Evolutionary conservation across 192 early-diverging fungal genomes (phyloP).

Genomic region (Coemansia sp.): DNA sequence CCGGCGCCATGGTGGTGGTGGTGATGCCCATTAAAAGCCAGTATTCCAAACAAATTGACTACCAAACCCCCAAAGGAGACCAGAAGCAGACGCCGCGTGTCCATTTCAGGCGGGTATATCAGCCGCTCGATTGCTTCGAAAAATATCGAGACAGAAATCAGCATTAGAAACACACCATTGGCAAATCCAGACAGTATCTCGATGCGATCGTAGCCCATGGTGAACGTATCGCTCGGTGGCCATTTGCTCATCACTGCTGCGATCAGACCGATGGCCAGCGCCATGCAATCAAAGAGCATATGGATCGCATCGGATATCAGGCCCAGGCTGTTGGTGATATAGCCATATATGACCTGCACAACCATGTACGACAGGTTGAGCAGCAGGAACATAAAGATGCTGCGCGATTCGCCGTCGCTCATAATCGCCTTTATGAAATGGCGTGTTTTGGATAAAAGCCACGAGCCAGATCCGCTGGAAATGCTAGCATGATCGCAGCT

Average conservation of each 20-base stretch:
- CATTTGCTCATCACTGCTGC: slow-evolving; percentile 91
- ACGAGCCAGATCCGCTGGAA: neutral
- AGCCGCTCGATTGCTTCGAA: slow-evolving; percentile 90
- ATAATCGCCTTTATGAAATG: slow-evolving; percentile 28
- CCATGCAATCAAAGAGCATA: slow-evolving; percentile 97
- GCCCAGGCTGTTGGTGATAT: slow-evolving; percentile 82
- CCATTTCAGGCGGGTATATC: slow-evolving; percentile 82
- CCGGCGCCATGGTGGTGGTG: slow-evolving; percentile 64
- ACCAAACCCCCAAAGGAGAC: slow-evolving; percentile 88
- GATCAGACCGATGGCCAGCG: slow-evolving; percentile 80
- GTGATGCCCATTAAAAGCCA: slow-evolving; percentile 81
- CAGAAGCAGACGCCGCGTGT: slow-evolving; percentile 77
- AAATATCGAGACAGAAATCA: slow-evolving; percentile 87
- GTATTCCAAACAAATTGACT: slow-evolving; percentile 91
- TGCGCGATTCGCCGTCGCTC: slow-evolving; percentile 69
- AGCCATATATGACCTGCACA: slow-evolving; percentile 80
- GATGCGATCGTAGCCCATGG: slow-evolving; percentile 79
- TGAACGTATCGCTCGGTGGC: slow-evolving; percentile 75
- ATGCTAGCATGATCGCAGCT: neutral
- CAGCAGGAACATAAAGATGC: slow-evolving; percentile 91
- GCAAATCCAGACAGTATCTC: slow-evolving; percentile 92
- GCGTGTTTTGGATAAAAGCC: neutral
- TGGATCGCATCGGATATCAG: slow-evolving; percentile 96
- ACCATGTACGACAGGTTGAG: slow-evolving; percentile 92
- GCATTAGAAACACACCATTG: slow-evolving; percentile 87